Evolutionary conservation across 768 basidiomycete genomes (phyloP).

Genomic region (Suillus bovinus): DNA sequence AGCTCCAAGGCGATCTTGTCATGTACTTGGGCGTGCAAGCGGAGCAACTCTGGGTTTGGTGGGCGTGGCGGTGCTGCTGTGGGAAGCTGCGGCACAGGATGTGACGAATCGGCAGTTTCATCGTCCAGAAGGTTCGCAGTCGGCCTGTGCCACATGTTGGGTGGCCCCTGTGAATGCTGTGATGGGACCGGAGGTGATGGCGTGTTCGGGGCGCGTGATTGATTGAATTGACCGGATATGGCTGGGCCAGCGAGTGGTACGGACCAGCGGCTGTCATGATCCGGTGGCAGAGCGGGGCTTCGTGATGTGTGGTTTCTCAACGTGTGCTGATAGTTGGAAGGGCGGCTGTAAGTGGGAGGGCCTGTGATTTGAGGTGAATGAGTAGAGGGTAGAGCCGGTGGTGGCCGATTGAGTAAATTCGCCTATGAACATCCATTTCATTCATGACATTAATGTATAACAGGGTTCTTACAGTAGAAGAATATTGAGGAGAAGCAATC

Average conservation of each 20-base stretch:
- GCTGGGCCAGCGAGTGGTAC: constrained; percentile 28
- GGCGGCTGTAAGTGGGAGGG: constrained; percentile 1
- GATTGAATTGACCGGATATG: constrained; percentile 29
- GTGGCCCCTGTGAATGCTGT: constrained; percentile 29
- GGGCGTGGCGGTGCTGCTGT: constrained; percentile 70
- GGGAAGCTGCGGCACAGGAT: constrained; percentile 26
- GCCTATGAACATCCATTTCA: constrained; percentile 18
- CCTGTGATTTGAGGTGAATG: constrained; percentile 15
- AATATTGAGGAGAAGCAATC: constrained; percentile 14
- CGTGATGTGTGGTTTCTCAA: constrained; percentile 18
- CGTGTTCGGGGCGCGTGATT: constrained; percentile 22
- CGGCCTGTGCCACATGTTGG: constrained; percentile 23
- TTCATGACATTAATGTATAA: not conserved
- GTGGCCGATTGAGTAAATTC: constrained; percentile 35
- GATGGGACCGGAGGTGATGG: constrained; percentile 20
- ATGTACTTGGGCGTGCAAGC: constrained; percentile 75
- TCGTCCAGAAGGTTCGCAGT: constrained; percentile 65
- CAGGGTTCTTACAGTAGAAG: constrained; percentile 2
- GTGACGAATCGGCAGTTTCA: constrained; percentile 36
- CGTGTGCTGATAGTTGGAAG: constrained; percentile 17
- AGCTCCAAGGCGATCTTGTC: constrained; percentile 73
- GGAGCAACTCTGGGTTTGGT: constrained; percentile 86
- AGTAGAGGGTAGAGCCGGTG: constrained; percentile 31
- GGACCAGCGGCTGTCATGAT: constrained; percentile 30
- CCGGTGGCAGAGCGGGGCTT: constrained; percentile 22